A percentile compares a stretch with the other conserved stretches of the same genome.
phyloP scores from a whole-genome alignment of 306 rosid species.

The Cucurbita ficifolia region DNA sequence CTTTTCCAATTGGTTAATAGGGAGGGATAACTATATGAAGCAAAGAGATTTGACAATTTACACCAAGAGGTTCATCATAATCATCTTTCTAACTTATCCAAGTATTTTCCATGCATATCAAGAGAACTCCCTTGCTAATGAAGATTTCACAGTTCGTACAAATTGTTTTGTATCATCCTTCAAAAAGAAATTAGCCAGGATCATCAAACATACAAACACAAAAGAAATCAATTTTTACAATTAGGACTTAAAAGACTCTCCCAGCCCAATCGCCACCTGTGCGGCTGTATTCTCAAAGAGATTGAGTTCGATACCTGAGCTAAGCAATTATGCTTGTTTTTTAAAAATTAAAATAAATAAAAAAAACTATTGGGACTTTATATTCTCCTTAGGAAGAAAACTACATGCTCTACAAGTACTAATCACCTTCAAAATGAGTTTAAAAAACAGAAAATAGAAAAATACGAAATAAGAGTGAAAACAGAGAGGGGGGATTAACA shows the following conservation, averaged over 20 bases:
- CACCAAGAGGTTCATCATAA: not conserved
- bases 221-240: not conserved
- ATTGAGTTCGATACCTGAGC: too few relatives aligned
- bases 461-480: not conserved
- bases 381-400: not conserved
- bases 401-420: not conserved
- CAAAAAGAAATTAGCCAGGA: not conserved
- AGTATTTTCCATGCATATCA: not conserved
- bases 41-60: not conserved
- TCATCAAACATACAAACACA: not conserved
- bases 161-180: not conserved
- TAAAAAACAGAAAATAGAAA: not conserved
- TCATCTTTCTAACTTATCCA: not conserved
- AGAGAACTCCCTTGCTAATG: not conserved
- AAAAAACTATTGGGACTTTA: not conserved
- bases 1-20: not conserved
- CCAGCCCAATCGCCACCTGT: too few relatives aligned
- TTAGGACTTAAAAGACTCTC: not conserved
- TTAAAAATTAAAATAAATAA: too few relatives aligned
- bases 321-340: too few relatives aligned
- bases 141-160: not conserved
- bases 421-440: not conserved
- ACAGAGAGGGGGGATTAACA: not conserved
- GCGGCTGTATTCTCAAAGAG: too few relatives aligned
- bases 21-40: not conserved